These are phyloP conservation scores for Aureobasidium sp. DNA, from an alignment of 2,329 filamentous ascomycete genomes.

Conservation along the genomic window DNA sequence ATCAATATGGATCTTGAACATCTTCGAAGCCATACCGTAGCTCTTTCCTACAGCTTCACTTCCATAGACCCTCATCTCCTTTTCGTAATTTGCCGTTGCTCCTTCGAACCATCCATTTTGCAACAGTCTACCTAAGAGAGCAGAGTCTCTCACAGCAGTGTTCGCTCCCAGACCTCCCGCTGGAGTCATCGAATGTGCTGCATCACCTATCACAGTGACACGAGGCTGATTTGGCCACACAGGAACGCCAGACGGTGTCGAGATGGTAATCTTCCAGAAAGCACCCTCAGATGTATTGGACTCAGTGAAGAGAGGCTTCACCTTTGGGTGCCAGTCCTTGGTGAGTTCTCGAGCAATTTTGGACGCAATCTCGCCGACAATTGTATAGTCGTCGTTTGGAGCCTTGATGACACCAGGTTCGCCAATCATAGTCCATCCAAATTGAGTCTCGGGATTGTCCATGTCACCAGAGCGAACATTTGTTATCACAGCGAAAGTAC, in stretches of 20 bases:
- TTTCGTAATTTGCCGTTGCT: conserved; percentile 31
- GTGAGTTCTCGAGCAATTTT: conserved; percentile 49
- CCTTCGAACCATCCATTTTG: conserved; percentile 38
- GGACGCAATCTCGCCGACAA: conserved; percentile 49
- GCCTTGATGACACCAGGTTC: conserved; percentile 48
- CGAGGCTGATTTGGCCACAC: conserved; percentile 51
- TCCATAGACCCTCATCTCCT: conserved; percentile 40
- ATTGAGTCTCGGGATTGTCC: conserved; percentile 47
- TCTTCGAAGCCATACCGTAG: conserved; percentile 38
- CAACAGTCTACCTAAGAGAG: conserved; percentile 44
- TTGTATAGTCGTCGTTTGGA: conserved; percentile 51
- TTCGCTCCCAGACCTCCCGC: conserved; percentile 46
- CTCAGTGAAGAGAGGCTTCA: conserved; percentile 50
- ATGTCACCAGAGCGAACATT: conserved; percentile 54
- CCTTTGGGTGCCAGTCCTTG: conserved; percentile 45
- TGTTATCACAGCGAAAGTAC: conserved; percentile 49
- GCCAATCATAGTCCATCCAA: conserved; percentile 57
- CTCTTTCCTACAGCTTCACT: conserved; percentile 48
- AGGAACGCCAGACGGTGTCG: conserved; percentile 50
- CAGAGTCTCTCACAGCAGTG: conserved; percentile 48
- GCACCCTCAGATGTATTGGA: conserved; percentile 50
- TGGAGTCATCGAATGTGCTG: conserved; percentile 50
- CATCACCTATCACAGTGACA: conserved; percentile 51
- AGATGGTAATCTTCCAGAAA: conserved; percentile 60
- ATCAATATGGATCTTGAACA: conserved; percentile 41